A percentile compares a stretch with the other conserved stretches of the same genome.
Conservation (phyloP, 75 land plant species). For the Chamaecyparis obtusa region DNA sequence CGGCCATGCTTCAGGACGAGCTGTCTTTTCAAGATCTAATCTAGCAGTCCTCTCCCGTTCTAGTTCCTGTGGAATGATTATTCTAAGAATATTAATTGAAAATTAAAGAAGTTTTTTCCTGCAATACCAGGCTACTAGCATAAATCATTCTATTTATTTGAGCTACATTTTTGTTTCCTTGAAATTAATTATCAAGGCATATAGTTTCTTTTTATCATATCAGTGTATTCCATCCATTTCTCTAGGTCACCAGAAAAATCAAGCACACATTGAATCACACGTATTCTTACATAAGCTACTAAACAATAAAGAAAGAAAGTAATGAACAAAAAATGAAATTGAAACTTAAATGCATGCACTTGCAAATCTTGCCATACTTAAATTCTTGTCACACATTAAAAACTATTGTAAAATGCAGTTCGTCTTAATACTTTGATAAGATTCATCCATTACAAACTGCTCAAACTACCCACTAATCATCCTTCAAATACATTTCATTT, state of each 20-base stretch:
- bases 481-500: neutral
- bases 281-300: neutral
- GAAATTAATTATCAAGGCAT: neutral
- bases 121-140: neutral
- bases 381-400: neutral
- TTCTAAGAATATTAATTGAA: neutral
- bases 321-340: neutral
- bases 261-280: neutral
- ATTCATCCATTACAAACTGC: neutral
- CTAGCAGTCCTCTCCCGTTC: slow-evolving; percentile 70
- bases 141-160: neutral
- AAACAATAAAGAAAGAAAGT: neutral
- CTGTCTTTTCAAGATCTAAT: slow-evolving; percentile 64
- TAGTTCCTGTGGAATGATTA: slow-evolving; percentile 55
- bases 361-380: neutral
- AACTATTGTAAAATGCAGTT: neutral
- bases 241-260: neutral
- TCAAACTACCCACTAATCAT: neutral
- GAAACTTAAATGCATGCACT: neutral
- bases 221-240: neutral
- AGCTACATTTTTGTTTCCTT: neutral
- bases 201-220: neutral
- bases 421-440: neutral
- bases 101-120: neutral
- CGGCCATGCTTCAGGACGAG: slow-evolving; percentile 44